These are phyloP conservation scores for Crataegus laevigata DNA, from an alignment of 306 rosid genomes.

Conservation along the genomic window DNA sequence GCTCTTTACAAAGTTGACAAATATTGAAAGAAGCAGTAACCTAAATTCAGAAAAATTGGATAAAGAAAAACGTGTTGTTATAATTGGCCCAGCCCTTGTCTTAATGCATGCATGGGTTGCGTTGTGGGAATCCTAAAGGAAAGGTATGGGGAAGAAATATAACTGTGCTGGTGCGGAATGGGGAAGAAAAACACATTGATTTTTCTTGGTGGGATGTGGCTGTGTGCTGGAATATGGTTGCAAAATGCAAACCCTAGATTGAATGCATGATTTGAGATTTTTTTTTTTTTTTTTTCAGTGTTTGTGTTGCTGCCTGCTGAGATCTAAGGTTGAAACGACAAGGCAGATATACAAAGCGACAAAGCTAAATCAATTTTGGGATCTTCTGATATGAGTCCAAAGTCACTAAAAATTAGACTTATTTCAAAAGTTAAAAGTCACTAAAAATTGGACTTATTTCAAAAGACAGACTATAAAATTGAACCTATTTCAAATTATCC, in stretches of 20 bases:
- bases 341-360: background rate
- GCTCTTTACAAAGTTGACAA: background rate
- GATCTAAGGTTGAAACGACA: background rate
- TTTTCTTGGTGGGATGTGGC: background rate
- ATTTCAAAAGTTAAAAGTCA: no score
- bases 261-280: background rate
- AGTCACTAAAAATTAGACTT: no score
- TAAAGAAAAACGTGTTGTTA: background rate
- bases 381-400: no score
- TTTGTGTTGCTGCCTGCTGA: background rate
- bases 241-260: background rate
- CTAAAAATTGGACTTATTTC: no score
- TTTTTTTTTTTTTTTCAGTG: background rate
- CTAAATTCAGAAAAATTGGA: background rate
- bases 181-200: background rate
- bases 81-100: background rate
- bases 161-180: background rate
- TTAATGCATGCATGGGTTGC: background rate
- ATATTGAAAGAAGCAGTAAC: background rate
- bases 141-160: background rate
- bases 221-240: background rate
- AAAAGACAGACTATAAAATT: no score
- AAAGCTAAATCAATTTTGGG: no score
- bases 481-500: no score
- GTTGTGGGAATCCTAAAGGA: background rate